Evolutionary conservation across 1,284 basidiomycete species (phyloP), one percentile per base, ranked within the genome.

Genomic region (Apiotrichum siamense): DNA sequence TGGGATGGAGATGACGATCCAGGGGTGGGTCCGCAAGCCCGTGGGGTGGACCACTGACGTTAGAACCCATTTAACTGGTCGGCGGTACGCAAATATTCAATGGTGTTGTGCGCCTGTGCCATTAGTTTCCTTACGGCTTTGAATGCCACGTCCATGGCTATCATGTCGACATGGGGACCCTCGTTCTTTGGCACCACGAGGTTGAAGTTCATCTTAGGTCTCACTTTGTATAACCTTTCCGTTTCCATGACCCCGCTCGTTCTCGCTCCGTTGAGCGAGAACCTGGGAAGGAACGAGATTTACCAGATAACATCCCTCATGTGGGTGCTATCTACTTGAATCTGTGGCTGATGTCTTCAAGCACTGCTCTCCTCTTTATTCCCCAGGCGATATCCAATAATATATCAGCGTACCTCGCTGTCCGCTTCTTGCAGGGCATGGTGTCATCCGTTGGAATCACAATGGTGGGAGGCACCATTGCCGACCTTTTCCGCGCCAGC

Each of bases 391-490:
- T 68, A 6, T 58, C 64, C 0, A 62, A 57, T 10, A 68, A 63
- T 46, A 63, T 67, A 38, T 52, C 55, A n/a, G 70, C 62, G 4
- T 55, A 73, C 7, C 61, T 72, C 31, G 63, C 70, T 21, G 63
- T 70, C 0, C 58, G 77, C 1, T 69, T 60, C 42, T 64, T 69
- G 39, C 70, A 72, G 62, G 70, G 70, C 9, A 61, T 63, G 49
- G 55, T 57, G 4, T 52, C 49, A 11, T 63, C 60, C 5, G 67
- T 70, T 6, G 68, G 63, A 12, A 69, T 69, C 41, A 63, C 64
- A 9, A 67, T 72, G 60, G 70, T 70, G 4, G 69, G 70, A 13
- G 73, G 73, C 9, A 68, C 69, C 1, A 64, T 76, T 7, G 72
- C 72, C 17, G 73, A 74, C 58, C 52, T 72, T 18, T 75, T 64